Evolutionary conservation across 2,329 filamentous ascomycete genomes (phyloP).

Genomic region (Trichoderma sp.): DNA sequence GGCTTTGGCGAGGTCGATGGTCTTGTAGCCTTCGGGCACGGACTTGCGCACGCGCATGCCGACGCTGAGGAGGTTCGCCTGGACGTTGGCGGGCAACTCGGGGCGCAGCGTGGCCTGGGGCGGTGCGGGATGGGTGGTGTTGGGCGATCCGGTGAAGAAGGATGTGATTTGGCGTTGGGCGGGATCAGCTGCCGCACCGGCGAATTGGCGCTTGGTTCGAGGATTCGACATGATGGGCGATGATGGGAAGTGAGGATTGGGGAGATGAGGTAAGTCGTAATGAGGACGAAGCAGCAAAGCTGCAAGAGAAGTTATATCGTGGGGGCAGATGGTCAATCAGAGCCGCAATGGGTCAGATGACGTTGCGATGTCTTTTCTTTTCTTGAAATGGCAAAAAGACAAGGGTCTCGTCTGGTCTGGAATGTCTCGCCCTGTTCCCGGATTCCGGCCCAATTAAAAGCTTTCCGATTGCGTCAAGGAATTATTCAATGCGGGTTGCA

Average conservation of each 20-base stretch:
- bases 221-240: slow-evolving; percentile 48
- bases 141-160: slow-evolving; percentile 51
- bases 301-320: not conserved
- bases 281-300: not conserved
- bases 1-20: slow-evolving; percentile 44
- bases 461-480: slow-evolving; percentile 3
- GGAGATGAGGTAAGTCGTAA: not conserved
- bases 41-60: slow-evolving; percentile 94
- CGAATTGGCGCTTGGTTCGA: slow-evolving; percentile 60
- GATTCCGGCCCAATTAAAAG: not conserved
- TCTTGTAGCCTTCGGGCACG: slow-evolving; percentile 92
- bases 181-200: slow-evolving; percentile 57
- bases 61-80: slow-evolving; percentile 82
- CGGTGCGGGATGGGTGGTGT: slow-evolving; percentile 38
- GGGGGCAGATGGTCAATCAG: not conserved
- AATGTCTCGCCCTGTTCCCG: not conserved
- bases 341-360: not conserved
- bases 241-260: not conserved
- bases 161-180: slow-evolving; percentile 62
- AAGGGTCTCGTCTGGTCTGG: not conserved
- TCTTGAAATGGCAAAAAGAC: not conserved
- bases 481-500: not conserved
- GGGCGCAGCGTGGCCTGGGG: slow-evolving; percentile 39
- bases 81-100: slow-evolving; percentile 61
- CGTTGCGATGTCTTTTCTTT: not conserved